Base-by-base conservation (phyloP, 2,329 filamentous ascomycete species). In the Zymoseptoria crescenta region DNA sequence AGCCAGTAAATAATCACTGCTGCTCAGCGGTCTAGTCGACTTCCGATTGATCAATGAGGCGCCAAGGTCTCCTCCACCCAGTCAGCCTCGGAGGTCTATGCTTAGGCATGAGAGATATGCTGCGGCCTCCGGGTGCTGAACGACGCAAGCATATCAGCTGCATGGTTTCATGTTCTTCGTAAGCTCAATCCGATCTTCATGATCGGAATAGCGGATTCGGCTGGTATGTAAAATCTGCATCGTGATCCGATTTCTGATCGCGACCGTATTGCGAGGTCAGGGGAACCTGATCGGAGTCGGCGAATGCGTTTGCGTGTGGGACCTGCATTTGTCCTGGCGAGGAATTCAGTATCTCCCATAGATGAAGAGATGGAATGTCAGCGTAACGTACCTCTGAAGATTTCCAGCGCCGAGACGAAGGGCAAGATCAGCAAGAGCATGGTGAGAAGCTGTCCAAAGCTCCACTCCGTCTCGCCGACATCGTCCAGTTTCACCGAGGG, bases 391-490 rank as follows among this genome's bases (percentile, higher is more conserved):
- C 82, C 81, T 62, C 82, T 71, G 52, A 80, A 72, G 56, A 87
- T 84, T 69, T 87, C 85, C 28, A 87, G 69, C 1, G 80, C 78
- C 2, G 80, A 83, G 2, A 87, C 77, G 16, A 87, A 66, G 0
- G 84, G 83, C 65, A 87, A 72, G n/a, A 82, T 69, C 27, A 87
- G 74, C 66, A 87, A 74, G 63, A 87, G 72, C 64, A 86, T 72
- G 1, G 82, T 81, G 28, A 87, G 73, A 58, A 87, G 71, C 71
- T 86, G 83, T 0, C 84, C 85, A 65, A 86, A 88, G 63, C 79
- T 82, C 83, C 83, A 87, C 9, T 75, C 73, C 60, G 75, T 80
- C 73, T 87, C 84, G 21, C 77, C 79, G 0, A 72, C 59, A 58
- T 85, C 84, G 5, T 70, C 69, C 1, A 87, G 74, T 21, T 69